Evolutionary conservation across 495 filamentous ascomycete genomes (phyloP), one percentile per base, ranked within the genome.

Genomic region (Glarea lozoyensis): DNA sequence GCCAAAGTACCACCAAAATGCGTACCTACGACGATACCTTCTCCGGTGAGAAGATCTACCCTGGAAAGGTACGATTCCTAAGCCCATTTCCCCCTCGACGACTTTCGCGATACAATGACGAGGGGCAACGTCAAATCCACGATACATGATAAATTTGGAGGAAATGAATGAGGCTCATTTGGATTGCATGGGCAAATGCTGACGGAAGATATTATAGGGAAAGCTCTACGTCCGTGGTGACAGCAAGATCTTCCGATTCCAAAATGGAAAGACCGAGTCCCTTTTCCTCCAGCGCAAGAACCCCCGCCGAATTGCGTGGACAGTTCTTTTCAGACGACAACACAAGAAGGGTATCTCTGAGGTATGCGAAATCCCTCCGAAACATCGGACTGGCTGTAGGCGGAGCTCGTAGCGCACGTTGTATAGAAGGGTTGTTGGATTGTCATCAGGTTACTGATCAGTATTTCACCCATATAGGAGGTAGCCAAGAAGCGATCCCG

Each of bases 261-360:
- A 93, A 70, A 97, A 93, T 70, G 89, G 92, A 77, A 99, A 99
- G 76, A 89, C 88, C 76, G 93, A 99, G 72, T 94, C 86, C 52
- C 84, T 99, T 55, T 97, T 97, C 81, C 88, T 97, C 52, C 92
- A 99, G 78, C 90, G 92, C 76, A 99, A 99, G 84, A 99, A 99
- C 81, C 92, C 92, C 61, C 88, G 92, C 66, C 84, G 89, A 60
- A 96, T 99, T 68, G 82, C 89, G 54, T 99, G 92, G 92, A 99
- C 92, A 46, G 82, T 88, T 56, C 86, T 99, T 46, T 99, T 79
- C 82, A 80, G 92, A 69, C 82, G 89, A 70, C 88, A 94, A 75
- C 90, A 96, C 80, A 90, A 86, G 79, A 99, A 99, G 87, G 92
- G 92, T 82, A 89, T 97, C 76, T 92, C 90, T 77, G 92, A 99